Evolutionary conservation across 495 filamentous ascomycete genomes (phyloP).

Genomic region (Achaetomiella virescens): DNA sequence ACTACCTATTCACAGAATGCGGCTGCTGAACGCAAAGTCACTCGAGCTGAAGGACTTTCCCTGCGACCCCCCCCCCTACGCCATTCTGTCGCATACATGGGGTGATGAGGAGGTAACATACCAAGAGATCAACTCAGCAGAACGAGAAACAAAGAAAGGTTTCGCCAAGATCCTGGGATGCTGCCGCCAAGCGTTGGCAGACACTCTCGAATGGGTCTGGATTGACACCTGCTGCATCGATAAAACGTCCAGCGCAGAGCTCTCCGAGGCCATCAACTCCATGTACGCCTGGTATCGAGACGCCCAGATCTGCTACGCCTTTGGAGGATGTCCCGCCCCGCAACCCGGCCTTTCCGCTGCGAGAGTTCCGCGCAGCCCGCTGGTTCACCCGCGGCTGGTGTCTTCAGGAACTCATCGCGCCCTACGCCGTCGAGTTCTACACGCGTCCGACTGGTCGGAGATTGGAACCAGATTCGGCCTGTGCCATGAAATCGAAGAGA

Average conservation of each 20-base stretch:
- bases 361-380: no score
- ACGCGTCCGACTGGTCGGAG: background rate
- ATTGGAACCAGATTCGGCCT: background rate
- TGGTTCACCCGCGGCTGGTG: conserved; percentile 40
- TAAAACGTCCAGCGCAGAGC: conserved; percentile 30
- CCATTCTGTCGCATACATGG: conserved; percentile 36
- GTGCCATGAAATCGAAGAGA: background rate
- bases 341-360: no score
- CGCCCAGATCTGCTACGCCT: conserved; percentile 29
- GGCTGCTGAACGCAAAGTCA: background rate
- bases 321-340: no score
- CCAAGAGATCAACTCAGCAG: conserved; percentile 11
- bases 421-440: conserved; percentile 26
- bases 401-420: conserved; percentile 39
- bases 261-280: no score
- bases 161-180: conserved; percentile 12
- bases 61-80: conserved; percentile 13
- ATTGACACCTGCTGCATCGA: conserved; percentile 41
- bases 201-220: conserved; percentile 32
- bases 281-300: conserved; percentile 39
- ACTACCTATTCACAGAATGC: no score
- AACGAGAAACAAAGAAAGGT: background rate
- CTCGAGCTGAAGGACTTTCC: background rate
- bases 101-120: conserved; percentile 27
- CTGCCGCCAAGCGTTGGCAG: conserved; percentile 1